Percentiles rank a stretch among this genome's conserved stretches.
phyloP scores from a whole-genome alignment of 2,329 filamentous ascomycete genomes.

The Paraconiothyrium sp. region DNA sequence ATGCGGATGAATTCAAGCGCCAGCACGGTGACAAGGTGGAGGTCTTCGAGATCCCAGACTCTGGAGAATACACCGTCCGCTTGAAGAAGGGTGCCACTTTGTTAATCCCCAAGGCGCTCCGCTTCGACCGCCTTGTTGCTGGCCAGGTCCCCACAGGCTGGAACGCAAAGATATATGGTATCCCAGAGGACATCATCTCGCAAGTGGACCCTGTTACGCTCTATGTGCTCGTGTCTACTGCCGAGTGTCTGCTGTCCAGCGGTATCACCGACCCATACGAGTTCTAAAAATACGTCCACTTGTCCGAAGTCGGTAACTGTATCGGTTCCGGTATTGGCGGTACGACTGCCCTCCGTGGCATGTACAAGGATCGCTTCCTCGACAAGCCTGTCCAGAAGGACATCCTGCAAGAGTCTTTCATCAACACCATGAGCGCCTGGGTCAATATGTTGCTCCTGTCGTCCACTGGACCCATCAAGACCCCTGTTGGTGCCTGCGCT shows the following conservation, averaged over 20 bases:
- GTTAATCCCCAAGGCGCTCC: conserved; percentile 94
- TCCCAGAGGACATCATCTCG: conserved; percentile 96
- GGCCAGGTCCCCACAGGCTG: conserved; percentile 97
- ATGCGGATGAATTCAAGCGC: conserved; percentile 94
- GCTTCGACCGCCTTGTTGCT: conserved; percentile 96
- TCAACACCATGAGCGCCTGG: conserved; percentile 99
- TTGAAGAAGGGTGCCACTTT: conserved; percentile 95
- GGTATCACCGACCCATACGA: conserved; percentile 99
- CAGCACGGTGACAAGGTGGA: conserved; percentile 98
- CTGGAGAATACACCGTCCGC: conserved; percentile 92
- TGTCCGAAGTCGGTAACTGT: conserved; percentile 98
- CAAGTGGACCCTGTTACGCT: conserved; percentile 97
- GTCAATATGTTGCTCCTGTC: conserved; percentile 99
- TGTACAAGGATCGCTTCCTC: conserved; percentile 98
- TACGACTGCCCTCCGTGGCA: conserved; percentile 87
- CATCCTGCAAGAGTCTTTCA: conserved; percentile 98
- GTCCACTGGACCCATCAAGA: conserved; percentile 98
- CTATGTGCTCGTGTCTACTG: conserved; percentile 92
- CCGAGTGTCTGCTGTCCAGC: conserved; percentile 86
- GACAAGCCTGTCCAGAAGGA: conserved; percentile 99
- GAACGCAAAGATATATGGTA: conserved; percentile 95
- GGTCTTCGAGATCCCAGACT: conserved; percentile 92
- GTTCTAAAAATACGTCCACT: conserved; percentile 99
- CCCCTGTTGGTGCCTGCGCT: conserved; percentile 95
- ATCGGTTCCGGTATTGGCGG: conserved; percentile 99